Evolutionary conservation across 768 basidiomycete genomes (phyloP).

Genomic region (Clitopilus hobsonii): DNA sequence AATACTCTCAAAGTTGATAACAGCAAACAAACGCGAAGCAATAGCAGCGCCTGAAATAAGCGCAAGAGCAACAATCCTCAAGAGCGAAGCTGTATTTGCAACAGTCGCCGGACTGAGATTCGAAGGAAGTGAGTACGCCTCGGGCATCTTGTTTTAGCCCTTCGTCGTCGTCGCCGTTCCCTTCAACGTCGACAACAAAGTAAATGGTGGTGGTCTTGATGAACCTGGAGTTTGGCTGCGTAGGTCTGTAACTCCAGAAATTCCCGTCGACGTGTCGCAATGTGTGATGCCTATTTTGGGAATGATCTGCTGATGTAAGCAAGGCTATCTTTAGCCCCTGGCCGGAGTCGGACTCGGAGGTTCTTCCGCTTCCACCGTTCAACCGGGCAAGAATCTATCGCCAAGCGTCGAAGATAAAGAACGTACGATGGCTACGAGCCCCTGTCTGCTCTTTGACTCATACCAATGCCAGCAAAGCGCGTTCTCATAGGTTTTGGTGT

Average conservation of each 20-base stretch:
- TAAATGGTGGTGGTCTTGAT: background rate
- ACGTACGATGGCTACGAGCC: background rate
- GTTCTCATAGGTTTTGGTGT: conserved; percentile 61
- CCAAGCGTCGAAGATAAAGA: background rate
- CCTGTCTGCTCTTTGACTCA: background rate
- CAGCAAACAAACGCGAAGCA: conserved; percentile 94
- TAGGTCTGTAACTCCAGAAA: background rate
- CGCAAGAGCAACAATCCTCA: conserved; percentile 85
- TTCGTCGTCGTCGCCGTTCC: background rate
- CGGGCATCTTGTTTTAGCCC: conserved; percentile 48
- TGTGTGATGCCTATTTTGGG: background rate
- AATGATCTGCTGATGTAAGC: background rate
- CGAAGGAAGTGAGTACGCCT: conserved; percentile 70
- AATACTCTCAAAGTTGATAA: conserved; percentile 97
- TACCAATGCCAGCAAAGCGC: conserved; percentile 46
- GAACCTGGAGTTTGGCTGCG: conserved; percentile 1
- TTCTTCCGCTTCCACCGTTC: too few relatives aligned
- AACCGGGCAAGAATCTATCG: too few relatives aligned
- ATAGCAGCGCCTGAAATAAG: conserved; percentile 94
- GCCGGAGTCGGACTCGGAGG: background rate
- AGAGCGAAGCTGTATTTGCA: conserved; percentile 82
- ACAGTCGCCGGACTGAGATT: conserved; percentile 69
- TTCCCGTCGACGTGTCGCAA: conserved; percentile 1
- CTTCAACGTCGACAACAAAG: background rate
- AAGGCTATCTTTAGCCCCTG: background rate